Base-by-base conservation (phyloP, 768 basidiomycete genomes). In the Termitomyces sp. region DNA sequence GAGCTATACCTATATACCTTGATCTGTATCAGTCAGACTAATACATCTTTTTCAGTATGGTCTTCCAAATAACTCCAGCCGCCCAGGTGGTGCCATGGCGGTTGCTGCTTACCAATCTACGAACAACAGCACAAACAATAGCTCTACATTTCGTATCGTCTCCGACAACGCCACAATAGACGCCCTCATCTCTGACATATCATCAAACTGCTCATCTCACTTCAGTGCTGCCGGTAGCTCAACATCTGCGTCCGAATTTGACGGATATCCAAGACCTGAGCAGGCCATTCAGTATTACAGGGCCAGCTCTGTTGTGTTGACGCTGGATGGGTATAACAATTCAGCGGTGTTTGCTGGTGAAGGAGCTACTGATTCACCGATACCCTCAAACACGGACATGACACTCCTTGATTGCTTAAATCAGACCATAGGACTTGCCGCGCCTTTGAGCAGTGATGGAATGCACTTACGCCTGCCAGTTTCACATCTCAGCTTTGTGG, bases 271-370 rank as follows among this genome's bases (percentile, higher is more conserved):
- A 0, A 35, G 9, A 26, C 55, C 60, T 7, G 60, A 62, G 12
- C 55, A 70, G 62, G 62, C 83, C 0, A 60, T 86, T 15, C 80
- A 87, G 53, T 88, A 87, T 65, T 88, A 83, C 61, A 81, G 86
- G 19, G 78, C 82, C 1, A 84, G 82, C 61, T 83, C 78, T 45
- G 74, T 85, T 34, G 79, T 74, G 1, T 70, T 87, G 19, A 75
- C 82, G 1, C 68, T 87, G 6, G 81, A 87, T 54, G 80, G 81
- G 0, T 87, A 87, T 62, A 85, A 87, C 61, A 79, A 87, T 58
- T 80, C 80, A 0, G 81, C 76, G 4, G 77, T 73, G 3, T 65
- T 79, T 34, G 60, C 56, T 5, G 44, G 48, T 15, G 64, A 77
- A 43, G 59, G 67, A 5, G 62, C 64, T 0, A 59, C 77, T 0